A percentile compares a stretch with the other conserved stretches of the same genome.
Conservation (phyloP, 176 grass and related monocot species). For the Raddia distichophylla region DNA sequence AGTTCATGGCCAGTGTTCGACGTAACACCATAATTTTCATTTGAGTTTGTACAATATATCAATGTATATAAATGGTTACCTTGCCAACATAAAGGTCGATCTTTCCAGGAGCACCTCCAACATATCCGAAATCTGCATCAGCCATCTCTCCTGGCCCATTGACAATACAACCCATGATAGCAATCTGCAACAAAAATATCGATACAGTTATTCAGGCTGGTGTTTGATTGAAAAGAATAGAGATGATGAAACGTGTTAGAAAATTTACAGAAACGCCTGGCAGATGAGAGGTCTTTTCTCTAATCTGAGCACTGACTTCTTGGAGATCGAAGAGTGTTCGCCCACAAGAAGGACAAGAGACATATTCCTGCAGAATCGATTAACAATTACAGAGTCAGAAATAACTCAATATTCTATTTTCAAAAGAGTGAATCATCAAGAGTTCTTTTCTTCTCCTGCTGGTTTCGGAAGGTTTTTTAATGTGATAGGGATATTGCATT, state of each 20-base stretch:
- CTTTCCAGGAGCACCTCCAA: constrained; percentile 91
- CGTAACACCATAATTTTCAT: neutral
- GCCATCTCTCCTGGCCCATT: constrained; percentile 99
- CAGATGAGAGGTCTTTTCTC: constrained; percentile 89
- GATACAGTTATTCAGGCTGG: constrained; percentile 22
- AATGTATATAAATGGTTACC: constrained; percentile 48
- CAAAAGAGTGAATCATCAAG: neutral
- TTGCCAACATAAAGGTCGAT: constrained; percentile 98
- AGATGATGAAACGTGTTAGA: constrained; percentile 18
- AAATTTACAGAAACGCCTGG: constrained; percentile 87
- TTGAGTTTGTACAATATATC: constrained; percentile 16
- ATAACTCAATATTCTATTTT: constrained; percentile 11
- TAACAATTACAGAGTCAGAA: constrained; percentile 27
- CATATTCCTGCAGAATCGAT: constrained; percentile 69
- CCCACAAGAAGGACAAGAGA: constrained; percentile 94
- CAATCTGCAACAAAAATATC: constrained; percentile 63
- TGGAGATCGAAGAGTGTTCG: constrained; percentile 95
- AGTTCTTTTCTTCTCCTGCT: neutral
- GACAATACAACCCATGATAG: constrained; percentile 98
- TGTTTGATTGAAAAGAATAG: constrained; percentile 12
- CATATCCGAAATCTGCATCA: constrained; percentile 96
- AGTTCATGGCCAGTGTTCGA: neutral
- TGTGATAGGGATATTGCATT: neutral
- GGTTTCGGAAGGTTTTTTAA: neutral
- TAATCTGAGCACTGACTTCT: constrained; percentile 89